Base-by-base conservation (phyloP, 2,329 filamentous ascomycete species). In the Fusarium odoratissimum region DNA sequence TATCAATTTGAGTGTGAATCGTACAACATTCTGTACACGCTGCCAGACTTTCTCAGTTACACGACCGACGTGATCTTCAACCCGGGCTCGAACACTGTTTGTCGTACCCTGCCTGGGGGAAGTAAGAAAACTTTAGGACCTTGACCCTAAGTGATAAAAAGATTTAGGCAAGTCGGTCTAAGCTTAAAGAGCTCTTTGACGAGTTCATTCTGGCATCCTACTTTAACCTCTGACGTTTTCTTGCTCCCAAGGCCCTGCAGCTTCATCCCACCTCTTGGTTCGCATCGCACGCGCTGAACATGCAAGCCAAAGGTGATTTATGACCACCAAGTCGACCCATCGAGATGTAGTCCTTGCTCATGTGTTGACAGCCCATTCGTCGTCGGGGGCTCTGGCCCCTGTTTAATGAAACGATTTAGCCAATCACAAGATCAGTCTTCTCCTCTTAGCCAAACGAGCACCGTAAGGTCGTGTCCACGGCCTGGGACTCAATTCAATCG, bases 341-440 rank as follows among this genome's bases (percentile, higher is more conserved):
- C 74, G 40, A 65, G 71, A 69, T 74, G 67, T 67, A 64, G 60
- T 58, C 51, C 60, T 54, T 64, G 60, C 56, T 73, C 62, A 71
- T 77, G 75, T 77, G 74, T 74, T 67, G 69, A 61, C 33, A 63
- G 69, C 63, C 60, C 58, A 74, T 77, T 77, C 72, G 72, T 49
- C 51, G 57, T 68, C 28, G 30, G 55, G 60, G 52, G 62, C 38
- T 57, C 42, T 67, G 37, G 41, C 64, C 63, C 71, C 66, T 65
- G 57, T 65, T 63, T n/a, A 58, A 51, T 54, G 54, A 37, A 35
- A 52, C 44, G 17, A 46, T 52, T 64, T 42, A 51, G 41, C 75
- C 73, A 77, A 77, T 77, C 45, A 40, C 40, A 54, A 66, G 49
- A 35, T 35, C 37, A 42, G 19, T 45, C 38, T 65, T 64, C 42